Percentiles rank a stretch among this genome's conserved stretches.
phyloP scores from a whole-genome alignment of 352 stramenopile species.

The Halophytophthora batemanensis region DNA sequence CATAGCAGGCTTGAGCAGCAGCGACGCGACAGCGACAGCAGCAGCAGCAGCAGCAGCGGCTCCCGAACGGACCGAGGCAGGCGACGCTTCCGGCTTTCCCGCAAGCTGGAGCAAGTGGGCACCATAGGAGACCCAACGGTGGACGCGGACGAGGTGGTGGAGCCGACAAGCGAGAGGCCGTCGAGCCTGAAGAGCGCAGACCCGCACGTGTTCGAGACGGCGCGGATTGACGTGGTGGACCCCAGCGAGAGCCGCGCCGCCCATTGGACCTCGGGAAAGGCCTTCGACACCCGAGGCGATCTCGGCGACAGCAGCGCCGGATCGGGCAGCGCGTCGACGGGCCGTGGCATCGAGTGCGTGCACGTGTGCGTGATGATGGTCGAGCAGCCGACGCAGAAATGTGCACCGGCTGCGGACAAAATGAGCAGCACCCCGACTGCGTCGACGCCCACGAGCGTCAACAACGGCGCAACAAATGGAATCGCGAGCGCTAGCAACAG shows the following conservation, averaged over 20 bases:
- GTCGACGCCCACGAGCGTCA: constrained; percentile 3
- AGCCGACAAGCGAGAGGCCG: constrained; percentile 22
- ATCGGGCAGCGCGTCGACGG: constrained; percentile 6
- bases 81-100: constrained; percentile 8
- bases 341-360: constrained; percentile 27
- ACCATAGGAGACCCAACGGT: constrained; percentile 47
- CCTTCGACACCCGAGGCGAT: constrained; percentile 24
- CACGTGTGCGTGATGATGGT: constrained; percentile 71
- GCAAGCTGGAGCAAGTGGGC: constrained; percentile 19
- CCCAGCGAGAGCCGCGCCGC: constrained; percentile 32
- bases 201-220: constrained; percentile 30
- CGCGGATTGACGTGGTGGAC: constrained; percentile 53
- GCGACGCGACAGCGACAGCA: too few species aligned
- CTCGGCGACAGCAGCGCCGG: constrained; percentile 12
- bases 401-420: constrained; percentile 13
- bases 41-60: background rate
- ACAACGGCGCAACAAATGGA: background rate
- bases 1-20: background rate
- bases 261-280: constrained; percentile 42
- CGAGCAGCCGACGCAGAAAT: constrained; percentile 39
- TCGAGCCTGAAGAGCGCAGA: constrained; percentile 22
- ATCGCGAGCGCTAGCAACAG: background rate
- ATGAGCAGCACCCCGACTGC: background rate
- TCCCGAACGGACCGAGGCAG: background rate
- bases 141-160: constrained; percentile 34